phyloP scores from a whole-genome alignment of 805 yeast genomes.

The Zygosaccharomyces bisporus region DNA sequence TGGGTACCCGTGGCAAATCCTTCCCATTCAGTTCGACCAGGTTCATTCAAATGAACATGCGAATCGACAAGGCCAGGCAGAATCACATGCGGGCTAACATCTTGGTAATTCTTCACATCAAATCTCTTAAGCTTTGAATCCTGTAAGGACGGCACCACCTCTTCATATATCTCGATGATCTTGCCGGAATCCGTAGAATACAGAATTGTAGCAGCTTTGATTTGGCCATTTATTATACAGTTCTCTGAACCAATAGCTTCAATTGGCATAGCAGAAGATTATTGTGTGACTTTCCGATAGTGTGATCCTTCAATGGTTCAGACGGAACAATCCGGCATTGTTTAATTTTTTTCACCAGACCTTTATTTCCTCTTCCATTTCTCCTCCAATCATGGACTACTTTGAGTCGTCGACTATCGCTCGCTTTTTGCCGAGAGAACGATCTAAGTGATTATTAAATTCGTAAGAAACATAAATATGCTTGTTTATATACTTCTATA shows the following conservation, averaged over 20 bases:
- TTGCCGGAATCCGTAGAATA: slow-evolving; percentile 56
- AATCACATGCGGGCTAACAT: slow-evolving; percentile 60
- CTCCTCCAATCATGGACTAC: neutral
- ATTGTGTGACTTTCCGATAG: neutral
- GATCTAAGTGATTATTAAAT: neutral
- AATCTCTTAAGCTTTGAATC: slow-evolving; percentile 43
- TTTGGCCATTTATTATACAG: slow-evolving; percentile 48
- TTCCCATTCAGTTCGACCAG: slow-evolving; percentile 98
- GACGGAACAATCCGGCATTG: neutral
- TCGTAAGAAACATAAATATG: neutral
- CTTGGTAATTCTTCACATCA: slow-evolving; percentile 45
- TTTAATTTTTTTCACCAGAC: neutral
- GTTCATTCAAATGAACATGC: slow-evolving; percentile 93
- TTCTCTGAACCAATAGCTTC: slow-evolving; percentile 56
- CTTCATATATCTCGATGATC: slow-evolving; percentile 49
- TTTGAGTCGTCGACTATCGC: no score
- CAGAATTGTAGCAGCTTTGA: slow-evolving; percentile 60
- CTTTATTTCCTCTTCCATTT: neutral
- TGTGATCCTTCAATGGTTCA: neutral
- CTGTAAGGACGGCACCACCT: slow-evolving; percentile 34
- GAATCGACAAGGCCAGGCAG: slow-evolving; percentile 92
- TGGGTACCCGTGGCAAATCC: slow-evolving; percentile 96
- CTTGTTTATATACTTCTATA: neutral
- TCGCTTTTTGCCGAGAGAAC: neutral
- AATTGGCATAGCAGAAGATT: slow-evolving; percentile 11